Conservation (phyloP, 176 grass and related monocot species). For the Oryza meridionalis region DNA sequence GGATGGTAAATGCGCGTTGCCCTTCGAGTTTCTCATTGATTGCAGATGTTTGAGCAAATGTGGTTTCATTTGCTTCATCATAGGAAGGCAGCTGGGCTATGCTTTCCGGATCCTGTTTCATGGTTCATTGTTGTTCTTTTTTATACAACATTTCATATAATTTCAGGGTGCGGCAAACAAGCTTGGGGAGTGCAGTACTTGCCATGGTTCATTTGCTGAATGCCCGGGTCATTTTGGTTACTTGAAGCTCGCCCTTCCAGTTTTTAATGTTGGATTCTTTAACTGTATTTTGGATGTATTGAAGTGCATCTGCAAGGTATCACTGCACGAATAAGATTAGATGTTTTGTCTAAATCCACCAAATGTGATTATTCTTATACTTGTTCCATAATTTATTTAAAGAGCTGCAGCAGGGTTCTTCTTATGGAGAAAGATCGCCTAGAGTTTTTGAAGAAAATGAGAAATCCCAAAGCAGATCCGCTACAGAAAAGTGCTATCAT, state of each 20-base stretch:
- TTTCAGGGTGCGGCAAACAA: constrained; percentile 80
- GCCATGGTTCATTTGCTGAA: constrained; percentile 66
- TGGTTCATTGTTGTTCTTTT: not conserved
- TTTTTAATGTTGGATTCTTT: constrained; percentile 93
- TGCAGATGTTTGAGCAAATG: no score
- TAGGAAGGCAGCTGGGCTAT: not conserved
- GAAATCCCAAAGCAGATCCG: constrained; percentile 67
- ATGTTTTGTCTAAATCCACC: not conserved
- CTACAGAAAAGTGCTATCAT: constrained; percentile 62
- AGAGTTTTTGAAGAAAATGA: constrained; percentile 89
- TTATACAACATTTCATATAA: constrained; percentile 7
- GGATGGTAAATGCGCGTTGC: constrained; percentile 65
- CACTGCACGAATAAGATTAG: not conserved
- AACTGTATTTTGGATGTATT: constrained; percentile 72
- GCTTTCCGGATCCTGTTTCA: not conserved
- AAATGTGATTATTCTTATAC: not conserved
- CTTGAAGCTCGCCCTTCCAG: constrained; percentile 80
- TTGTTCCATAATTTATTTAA: constrained; percentile 33
- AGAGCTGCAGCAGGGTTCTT: constrained; percentile 86
- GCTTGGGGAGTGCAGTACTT: constrained; percentile 61
- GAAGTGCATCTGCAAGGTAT: constrained; percentile 99
- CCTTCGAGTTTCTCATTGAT: not conserved
- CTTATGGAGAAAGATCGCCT: constrained; percentile 64
- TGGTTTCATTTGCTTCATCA: not conserved
- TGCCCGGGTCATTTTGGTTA: constrained; percentile 97